Percentiles rank a stretch among this genome's conserved stretches.
These are phyloP conservation scores for Poronia punctata DNA, from an alignment of 495 filamentous ascomycete species.

Conservation along the genomic window DNA sequence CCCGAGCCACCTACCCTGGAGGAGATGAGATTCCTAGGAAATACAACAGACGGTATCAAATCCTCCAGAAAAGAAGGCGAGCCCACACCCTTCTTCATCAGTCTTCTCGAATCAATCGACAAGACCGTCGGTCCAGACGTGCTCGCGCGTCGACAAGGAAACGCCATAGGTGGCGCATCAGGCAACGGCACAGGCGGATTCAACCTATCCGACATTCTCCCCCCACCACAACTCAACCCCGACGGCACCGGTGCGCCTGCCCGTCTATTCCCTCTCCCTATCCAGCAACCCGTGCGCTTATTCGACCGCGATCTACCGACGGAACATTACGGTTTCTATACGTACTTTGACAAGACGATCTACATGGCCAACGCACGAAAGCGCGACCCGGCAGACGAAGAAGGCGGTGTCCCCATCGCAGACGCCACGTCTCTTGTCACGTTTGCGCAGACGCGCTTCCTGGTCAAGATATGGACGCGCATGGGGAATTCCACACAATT, in stretches of 20 bases:
- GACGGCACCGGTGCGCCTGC: constrained; percentile 69
- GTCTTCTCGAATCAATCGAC: constrained; percentile 32
- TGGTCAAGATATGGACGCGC: constrained; percentile 87
- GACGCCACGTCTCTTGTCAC: constrained; percentile 67
- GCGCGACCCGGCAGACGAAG: constrained; percentile 45
- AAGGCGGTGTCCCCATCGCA: constrained; percentile 55
- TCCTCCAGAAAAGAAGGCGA: constrained; percentile 57
- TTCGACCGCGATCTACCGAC: constrained; percentile 71
- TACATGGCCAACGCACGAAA: constrained; percentile 50
- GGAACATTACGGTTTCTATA: constrained; percentile 94
- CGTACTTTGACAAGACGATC: constrained; percentile 82
- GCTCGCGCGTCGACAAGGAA: constrained; percentile 29
- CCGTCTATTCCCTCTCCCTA: constrained; percentile 58
- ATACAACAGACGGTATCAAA: constrained; percentile 66
- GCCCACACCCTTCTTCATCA: constrained; percentile 63
- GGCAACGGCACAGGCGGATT: constrained; percentile 5
- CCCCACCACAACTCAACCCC: constrained; percentile 49
- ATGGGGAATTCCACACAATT: constrained; percentile 40
- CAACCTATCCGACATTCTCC: constrained; percentile 48
- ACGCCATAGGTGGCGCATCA: constrained; percentile 9
- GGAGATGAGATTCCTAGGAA: constrained; percentile 73
- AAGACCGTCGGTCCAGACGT: constrained; percentile 27
- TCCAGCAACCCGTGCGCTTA: constrained; percentile 73
- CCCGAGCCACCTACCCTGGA: constrained; percentile 58
- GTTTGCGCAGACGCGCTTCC: constrained; percentile 76